A percentile compares a stretch with the other conserved stretches of the same genome.
These are phyloP conservation scores for Dryadomyces quercus-mongolicae DNA, from an alignment of 2,329 filamentous ascomycete species.

Conservation along the genomic window DNA sequence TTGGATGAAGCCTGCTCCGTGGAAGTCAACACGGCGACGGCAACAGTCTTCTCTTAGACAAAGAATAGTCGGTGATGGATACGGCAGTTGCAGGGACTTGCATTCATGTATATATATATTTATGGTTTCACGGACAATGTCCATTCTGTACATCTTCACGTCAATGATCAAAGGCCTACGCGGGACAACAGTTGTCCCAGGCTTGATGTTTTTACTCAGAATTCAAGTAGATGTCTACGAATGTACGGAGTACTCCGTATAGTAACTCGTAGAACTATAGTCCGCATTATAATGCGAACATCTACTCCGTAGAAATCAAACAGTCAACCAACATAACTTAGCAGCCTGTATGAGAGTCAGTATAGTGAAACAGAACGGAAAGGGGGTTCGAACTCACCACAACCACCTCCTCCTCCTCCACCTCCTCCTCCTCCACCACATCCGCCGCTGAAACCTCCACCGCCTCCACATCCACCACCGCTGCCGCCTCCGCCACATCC, in stretches of 20 bases:
- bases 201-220: too few species aligned
- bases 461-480: slow-evolving; percentile 3
- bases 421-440: slow-evolving; percentile 1
- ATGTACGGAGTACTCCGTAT: too few species aligned
- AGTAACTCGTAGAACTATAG: too few species aligned
- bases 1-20: not conserved
- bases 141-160: too few species aligned
- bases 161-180: too few species aligned
- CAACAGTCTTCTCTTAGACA: not conserved
- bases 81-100: not conserved
- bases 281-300: too few species aligned
- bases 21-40: not conserved
- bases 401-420: not conserved
- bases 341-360: too few species aligned
- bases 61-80: not conserved
- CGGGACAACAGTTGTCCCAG: too few species aligned
- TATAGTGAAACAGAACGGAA: too few species aligned
- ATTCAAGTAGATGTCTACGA: too few species aligned
- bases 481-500: slow-evolving; percentile 1
- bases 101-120: not conserved
- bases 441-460: slow-evolving; percentile 1
- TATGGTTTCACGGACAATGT: not conserved
- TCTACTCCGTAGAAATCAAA: too few species aligned
- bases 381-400: not conserved
- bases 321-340: too few species aligned